Base-by-base conservation (phyloP, 768 basidiomycete genomes). In the Leccinum pellstonianum region DNA sequence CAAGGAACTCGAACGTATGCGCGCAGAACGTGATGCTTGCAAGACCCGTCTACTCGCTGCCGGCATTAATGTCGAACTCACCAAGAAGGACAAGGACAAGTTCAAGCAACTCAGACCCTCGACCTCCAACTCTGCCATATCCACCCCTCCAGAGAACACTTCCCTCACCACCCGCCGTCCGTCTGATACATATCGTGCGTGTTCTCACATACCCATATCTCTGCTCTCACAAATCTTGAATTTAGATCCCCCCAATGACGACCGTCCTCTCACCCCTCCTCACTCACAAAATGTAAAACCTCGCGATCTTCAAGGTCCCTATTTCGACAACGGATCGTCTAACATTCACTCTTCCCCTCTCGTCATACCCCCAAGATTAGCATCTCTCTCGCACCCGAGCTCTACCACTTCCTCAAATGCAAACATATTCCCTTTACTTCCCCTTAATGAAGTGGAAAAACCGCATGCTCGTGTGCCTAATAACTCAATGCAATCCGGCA, bases 1-100 rank as follows among this genome's bases (percentile, higher is more conserved):
- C 71, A 91, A 91, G 75, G 93, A 96, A 66, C 80, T 93, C 48
- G 93, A 95, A 64, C 84, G 94, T 56, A 83, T 96, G 54, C 81
- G 94, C 14, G 78, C 77, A 11, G 94, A 96, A 71, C 83, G 94
- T 17, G 93, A 95, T 68, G 70, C 80, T 9, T 89, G 79, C 56
- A 76, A 76, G 52, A 37, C 68, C n/a, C 72, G 72, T 47, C 66
- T 75, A 11, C 64, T 65, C 46, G 64, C 69, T 71, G 62, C 75
- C 65, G 66, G 70, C 46, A 54, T 71, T 61, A 61, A 71, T 68
- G 49, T 76, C 80, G 77, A 88, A 79, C 58, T 70, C 35, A 31
- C 59, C 23, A 74, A 64, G 62, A 76, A 67, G 59, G 73, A 70
- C 15, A 73, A 56, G 62, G 70, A 64, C 53, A 48, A 60, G 47